Conservation (phyloP, 169 alveolate genomes). For the Babesia bigemina region DNA sequence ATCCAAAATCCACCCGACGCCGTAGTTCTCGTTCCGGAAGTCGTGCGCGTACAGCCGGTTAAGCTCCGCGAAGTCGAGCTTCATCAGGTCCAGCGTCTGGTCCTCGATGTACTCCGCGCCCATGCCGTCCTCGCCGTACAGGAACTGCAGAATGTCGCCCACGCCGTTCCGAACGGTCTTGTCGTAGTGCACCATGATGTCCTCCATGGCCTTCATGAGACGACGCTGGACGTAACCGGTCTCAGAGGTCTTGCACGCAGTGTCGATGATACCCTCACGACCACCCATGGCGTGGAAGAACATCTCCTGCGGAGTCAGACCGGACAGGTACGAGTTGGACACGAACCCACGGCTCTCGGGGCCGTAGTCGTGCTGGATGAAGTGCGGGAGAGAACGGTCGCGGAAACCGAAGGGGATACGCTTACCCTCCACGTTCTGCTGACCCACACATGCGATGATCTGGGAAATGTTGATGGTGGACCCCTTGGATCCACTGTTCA, state of each 20-base stretch:
- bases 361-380: conserved; percentile 98
- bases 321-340: conserved; percentile 95
- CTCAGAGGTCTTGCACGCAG: conserved; percentile 99
- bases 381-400: conserved; percentile 98
- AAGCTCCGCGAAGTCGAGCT: conserved; percentile 88
- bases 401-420: conserved; percentile 98
- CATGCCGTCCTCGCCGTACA: conserved; percentile 99
- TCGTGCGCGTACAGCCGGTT: conserved; percentile 76
- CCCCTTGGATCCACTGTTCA: conserved; percentile 96
- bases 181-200: conserved; percentile 98
- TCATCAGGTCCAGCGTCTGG: conserved; percentile 90
- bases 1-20: conserved; percentile 77
- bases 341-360: conserved; percentile 99
- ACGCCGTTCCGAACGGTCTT: conserved; percentile 96
- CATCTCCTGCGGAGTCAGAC: conserved; percentile 97
- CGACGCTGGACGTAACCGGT: conserved; percentile 99
- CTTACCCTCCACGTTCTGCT: conserved; percentile 99
- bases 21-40: conserved; percentile 77
- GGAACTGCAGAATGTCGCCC: conserved; percentile 96
- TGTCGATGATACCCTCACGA: conserved; percentile 99
- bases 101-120: conserved; percentile 99
- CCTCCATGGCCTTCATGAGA: conserved; percentile 99
- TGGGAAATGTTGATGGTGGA: conserved; percentile 94
- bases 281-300: conserved; percentile 99
- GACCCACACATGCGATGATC: conserved; percentile 99